These are phyloP conservation scores for Agrocybe praecox DNA, from an alignment of 768 basidiomycete genomes.

Conservation along the genomic window DNA sequence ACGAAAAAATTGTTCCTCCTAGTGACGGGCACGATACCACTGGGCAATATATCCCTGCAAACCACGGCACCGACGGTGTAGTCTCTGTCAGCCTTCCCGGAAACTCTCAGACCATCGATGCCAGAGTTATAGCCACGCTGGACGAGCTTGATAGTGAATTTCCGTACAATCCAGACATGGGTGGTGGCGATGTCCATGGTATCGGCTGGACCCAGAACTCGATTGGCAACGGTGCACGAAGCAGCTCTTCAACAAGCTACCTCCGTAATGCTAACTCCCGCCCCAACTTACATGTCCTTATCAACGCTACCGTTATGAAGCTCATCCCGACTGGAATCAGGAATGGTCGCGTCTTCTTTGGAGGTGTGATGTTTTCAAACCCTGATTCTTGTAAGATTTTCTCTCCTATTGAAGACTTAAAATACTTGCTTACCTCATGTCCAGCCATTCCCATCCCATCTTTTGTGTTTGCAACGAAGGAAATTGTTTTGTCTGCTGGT, in stretches of 20 bases:
- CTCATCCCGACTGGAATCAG: conserved; percentile 7
- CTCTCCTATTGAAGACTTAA: background rate
- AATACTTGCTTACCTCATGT: background rate
- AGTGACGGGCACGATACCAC: conserved; percentile 30
- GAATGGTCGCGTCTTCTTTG: background rate
- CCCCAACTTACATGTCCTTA: conserved; percentile 12
- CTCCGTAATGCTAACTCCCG: conserved; percentile 4
- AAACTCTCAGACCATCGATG: conserved; percentile 23
- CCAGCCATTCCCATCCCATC: background rate
- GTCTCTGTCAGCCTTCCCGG: conserved; percentile 27
- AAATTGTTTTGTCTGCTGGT: conserved; percentile 41
- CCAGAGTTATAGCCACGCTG: conserved; percentile 26
- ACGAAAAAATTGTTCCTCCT: conserved; percentile 31
- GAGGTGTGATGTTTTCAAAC: background rate
- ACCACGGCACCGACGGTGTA: conserved; percentile 29
- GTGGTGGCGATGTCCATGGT: conserved; percentile 13
- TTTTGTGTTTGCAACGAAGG: conserved; percentile 20
- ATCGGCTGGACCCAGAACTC: conserved; percentile 13
- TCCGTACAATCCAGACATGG: conserved; percentile 29
- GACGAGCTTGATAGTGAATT: conserved; percentile 28
- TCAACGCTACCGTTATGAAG: conserved; percentile 14
- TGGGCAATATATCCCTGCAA: conserved; percentile 30
- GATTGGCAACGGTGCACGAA: conserved; percentile 9
- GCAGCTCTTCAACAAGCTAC: conserved; percentile 16
- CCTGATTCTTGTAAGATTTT: background rate